These are phyloP conservation scores for Amanita fuliginea DNA, from an alignment of 768 basidiomycete species.

Conservation along the genomic window DNA sequence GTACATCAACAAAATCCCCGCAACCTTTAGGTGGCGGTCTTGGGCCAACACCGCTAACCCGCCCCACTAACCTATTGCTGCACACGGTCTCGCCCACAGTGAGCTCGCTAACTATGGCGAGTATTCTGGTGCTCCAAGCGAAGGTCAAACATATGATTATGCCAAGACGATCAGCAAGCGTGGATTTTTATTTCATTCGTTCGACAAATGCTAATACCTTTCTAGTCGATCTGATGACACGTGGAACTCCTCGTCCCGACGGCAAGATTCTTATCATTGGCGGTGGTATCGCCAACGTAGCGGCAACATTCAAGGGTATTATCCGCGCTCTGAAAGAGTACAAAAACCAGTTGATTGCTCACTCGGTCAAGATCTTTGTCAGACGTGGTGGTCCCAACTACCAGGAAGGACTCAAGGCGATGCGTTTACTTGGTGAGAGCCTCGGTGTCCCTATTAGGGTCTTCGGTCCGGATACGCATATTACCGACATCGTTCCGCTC, in stretches of 20 bases:
- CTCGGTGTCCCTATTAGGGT: conserved; percentile 96
- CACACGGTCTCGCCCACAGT: conserved; percentile 90
- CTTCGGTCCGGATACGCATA: conserved; percentile 96
- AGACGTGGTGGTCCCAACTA: conserved; percentile 99
- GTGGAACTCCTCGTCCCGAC: conserved; percentile 68
- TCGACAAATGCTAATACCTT: conserved; percentile 6
- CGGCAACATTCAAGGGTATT: conserved; percentile 99
- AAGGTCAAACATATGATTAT: conserved; percentile 98
- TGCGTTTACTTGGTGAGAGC: conserved; percentile 93
- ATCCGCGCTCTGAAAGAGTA: conserved; percentile 93
- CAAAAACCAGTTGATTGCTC: conserved; percentile 73
- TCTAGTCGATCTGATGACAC: conserved; percentile 85
- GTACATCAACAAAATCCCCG: no score
- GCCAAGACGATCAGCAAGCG: conserved; percentile 91
- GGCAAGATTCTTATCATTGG: conserved; percentile 99
- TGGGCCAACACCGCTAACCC: no score
- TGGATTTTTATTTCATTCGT: no score
- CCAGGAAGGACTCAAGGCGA: conserved; percentile 95
- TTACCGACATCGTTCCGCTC: conserved; percentile 97
- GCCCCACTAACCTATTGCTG: no score
- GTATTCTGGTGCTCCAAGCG: conserved; percentile 96
- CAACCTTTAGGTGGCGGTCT: no score
- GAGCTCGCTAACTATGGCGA: conserved; percentile 99
- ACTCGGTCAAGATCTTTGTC: conserved; percentile 91
- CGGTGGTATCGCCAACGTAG: conserved; percentile 98